Evolutionary conservation across 2,329 filamentous ascomycete species (phyloP), one percentile per base, ranked within the genome.

Genomic region (Cordyceps pruinosa): DNA sequence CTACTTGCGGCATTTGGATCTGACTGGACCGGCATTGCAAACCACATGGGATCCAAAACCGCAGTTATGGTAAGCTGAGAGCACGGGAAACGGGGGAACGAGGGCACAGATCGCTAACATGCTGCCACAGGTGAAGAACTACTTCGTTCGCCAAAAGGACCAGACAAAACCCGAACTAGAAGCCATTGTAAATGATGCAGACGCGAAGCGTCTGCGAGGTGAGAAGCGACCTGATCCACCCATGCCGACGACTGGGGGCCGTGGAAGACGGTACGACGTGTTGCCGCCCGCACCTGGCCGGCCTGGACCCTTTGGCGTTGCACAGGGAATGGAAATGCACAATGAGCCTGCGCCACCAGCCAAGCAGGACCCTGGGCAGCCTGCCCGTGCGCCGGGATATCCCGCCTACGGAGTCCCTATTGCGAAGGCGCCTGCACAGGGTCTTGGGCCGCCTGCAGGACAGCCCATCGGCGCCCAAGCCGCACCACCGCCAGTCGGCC

Each of bases 11-110:
- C 89, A 56, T 93, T 90, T 72, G 89, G 89, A 58, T 90, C 86
- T 17, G 88, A 94, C 68, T 94, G 88, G 83, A 75, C 76, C 49
- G 82, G 81, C 5, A 93, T 93, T 70, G 87, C 89, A 41, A 78
- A 78, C 52, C 84, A 90, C 64, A 91, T 94, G 87, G 86, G 87
- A 50, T 90, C 88, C 5, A 93, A 93, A 72, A 93, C 89, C 19
- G 81, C 87, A 57, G 88, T 88, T n/a, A 94, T 94, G 89, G 89
- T 89, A 49, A 41, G 53, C 25, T 39, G 13, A 37, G 5, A 10
- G 10, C 15, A 25, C 19, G 4, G 3, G 7, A 41, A 47, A 15
- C 13, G 17, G 17, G 4, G 3, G 4, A 3, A 9, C 25, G 13
- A 41, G 19, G 5, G 3, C 6, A 19, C 26, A 34, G 49, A 32